phyloP scores from a whole-genome alignment of 2,329 filamentous ascomycete genomes.

The Karstenula rhodostoma region DNA sequence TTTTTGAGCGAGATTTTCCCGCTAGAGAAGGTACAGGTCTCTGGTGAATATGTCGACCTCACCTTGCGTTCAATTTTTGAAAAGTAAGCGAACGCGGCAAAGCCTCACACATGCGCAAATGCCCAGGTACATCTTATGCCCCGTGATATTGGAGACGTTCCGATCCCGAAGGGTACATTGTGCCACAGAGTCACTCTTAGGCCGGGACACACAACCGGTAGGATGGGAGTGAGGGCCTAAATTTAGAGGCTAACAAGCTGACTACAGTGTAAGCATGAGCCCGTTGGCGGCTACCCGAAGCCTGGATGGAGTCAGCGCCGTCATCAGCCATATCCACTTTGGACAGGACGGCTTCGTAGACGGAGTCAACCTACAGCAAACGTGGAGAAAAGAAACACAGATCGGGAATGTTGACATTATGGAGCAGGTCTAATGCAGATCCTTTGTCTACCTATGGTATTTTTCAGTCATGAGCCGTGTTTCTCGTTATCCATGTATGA shows the following conservation, averaged over 20 bases:
- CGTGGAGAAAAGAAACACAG: background rate
- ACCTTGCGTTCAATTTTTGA: too few species aligned
- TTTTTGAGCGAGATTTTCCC: too few species aligned
- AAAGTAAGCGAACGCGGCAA: too few species aligned
- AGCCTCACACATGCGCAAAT: too few species aligned
- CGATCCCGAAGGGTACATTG: too few species aligned
- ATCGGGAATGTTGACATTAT: slow-evolving; percentile 6
- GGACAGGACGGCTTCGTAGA: background rate
- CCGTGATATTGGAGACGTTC: too few species aligned
- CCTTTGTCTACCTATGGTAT: slow-evolving; percentile 11
- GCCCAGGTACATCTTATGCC: too few species aligned
- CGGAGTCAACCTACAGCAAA: background rate
- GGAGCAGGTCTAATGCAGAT: slow-evolving; percentile 4
- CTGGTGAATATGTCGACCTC: too few species aligned
- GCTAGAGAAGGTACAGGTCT: too few species aligned
- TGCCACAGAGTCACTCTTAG: too few species aligned
- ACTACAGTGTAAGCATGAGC: background rate
- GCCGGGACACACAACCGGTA: too few species aligned
- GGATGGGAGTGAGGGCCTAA: too few species aligned
- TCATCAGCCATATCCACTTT: background rate
- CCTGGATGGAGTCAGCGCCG: background rate
- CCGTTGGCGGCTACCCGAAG: background rate
- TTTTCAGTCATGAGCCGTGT: slow-evolving; percentile 6
- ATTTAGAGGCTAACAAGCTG: background rate
- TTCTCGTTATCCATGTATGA: slow-evolving; percentile 8